phyloP scores from a whole-genome alignment of 1,139 yeast species.

The Yamadazyma dushanensis region DNA sequence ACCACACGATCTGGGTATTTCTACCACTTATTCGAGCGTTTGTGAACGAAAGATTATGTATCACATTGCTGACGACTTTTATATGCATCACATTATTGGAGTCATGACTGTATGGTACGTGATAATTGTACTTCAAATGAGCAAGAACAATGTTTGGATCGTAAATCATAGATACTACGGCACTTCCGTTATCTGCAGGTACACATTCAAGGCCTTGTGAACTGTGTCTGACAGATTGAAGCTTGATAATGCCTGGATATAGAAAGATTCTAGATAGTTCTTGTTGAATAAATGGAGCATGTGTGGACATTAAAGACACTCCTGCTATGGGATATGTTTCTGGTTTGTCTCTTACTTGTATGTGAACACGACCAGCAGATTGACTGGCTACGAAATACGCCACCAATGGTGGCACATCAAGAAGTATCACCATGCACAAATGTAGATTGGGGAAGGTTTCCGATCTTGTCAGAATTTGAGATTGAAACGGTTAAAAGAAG shows the following conservation, averaged over 20 bases:
- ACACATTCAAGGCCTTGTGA: not conserved
- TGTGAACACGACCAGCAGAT: not conserved
- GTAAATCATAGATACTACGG: slow-evolving; percentile 3
- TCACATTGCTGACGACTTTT: slow-evolving; percentile 1
- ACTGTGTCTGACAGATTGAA: not conserved
- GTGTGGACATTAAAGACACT: slow-evolving; percentile 2
- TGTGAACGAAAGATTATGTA: slow-evolving; percentile 2
- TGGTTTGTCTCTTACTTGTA: not conserved
- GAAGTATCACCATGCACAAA: slow-evolving; percentile 4
- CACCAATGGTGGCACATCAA: slow-evolving; percentile 7
- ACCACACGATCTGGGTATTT: slow-evolving; percentile 3
- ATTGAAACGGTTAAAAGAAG: no score
- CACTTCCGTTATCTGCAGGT: not conserved
- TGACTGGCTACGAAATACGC: slow-evolving; percentile 2
- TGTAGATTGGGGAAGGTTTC: no score
- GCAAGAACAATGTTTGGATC: slow-evolving; percentile 5
- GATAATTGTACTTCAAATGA: slow-evolving; percentile 2
- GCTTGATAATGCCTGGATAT: slow-evolving; percentile 2
- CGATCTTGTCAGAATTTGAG: no score
- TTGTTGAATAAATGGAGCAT: not conserved
- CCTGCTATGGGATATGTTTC: slow-evolving; percentile 7
- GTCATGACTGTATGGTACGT: not conserved
- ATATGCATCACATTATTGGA: not conserved
- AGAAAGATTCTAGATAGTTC: not conserved
- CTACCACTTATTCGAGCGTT: not conserved